These are phyloP conservation scores for Malassezia nana DNA, from an alignment of 1,284 basidiomycete genomes.

Conservation along the genomic window DNA sequence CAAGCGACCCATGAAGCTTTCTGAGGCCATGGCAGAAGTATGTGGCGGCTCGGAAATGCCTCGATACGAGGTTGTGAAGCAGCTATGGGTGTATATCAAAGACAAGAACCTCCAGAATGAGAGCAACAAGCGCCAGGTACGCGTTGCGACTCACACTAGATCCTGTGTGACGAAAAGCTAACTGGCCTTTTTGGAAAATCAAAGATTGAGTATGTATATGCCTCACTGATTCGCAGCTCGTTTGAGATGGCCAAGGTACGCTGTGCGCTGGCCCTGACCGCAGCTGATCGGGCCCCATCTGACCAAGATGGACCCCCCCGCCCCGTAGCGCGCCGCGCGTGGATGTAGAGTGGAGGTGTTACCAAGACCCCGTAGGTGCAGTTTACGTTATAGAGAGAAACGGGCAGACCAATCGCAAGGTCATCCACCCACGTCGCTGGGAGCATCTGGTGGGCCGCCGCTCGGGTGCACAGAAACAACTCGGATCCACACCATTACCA, in stretches of 20 bases:
- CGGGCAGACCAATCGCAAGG: not conserved
- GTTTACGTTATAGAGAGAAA: not conserved
- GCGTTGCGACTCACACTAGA: conserved; percentile 51
- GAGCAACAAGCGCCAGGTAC: conserved; percentile 55
- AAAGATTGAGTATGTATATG: conserved; percentile 56
- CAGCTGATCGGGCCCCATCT: conserved; percentile 41
- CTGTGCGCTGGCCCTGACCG: not conserved
- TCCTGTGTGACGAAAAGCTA: conserved; percentile 64
- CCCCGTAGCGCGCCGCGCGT: not conserved
- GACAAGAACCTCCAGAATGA: conserved; percentile 68
- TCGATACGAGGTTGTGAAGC: conserved; percentile 77
- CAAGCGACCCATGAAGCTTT: conserved; percentile 40
- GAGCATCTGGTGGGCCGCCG: not conserved
- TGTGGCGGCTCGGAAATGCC: conserved; percentile 55
- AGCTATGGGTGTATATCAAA: conserved; percentile 75
- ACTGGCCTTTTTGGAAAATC: conserved; percentile 63
- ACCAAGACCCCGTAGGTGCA: not conserved
- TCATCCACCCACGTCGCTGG: not conserved
- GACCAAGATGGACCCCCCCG: conserved; percentile 24
- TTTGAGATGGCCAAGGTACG: conserved; percentile 47
- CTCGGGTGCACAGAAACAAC: no score
- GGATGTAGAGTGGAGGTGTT: not conserved
- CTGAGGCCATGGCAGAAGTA: conserved; percentile 35
- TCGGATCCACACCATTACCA: no score
- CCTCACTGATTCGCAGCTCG: conserved; percentile 21